Evolutionary conservation across 345 rosid species (phyloP), one percentile per base, ranked within the genome.

Genomic region (Salix viminalis): DNA sequence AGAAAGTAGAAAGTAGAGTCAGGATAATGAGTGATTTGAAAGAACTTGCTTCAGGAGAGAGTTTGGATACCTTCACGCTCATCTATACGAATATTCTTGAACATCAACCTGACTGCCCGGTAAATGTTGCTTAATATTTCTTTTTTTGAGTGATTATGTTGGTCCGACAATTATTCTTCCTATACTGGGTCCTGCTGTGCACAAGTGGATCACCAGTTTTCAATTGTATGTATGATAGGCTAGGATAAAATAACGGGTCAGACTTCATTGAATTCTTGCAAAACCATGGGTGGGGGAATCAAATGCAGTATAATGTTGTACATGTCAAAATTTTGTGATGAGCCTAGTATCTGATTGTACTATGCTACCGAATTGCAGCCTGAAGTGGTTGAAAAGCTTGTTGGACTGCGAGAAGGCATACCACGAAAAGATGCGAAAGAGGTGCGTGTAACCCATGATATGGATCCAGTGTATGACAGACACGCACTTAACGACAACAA

Each of bases 61-160:
- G 98, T 83, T 85, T 96, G 79, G 98, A 96, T 84, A 86, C 93
- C 65, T 96, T 96, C 81, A 91, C 99, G 2, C 97, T 96, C 54
- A 89, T 92, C 75, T 96, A 96, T 77, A 84, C 97, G 36, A 96
- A 93, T 85, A 92, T 96, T 82, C 97, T 96, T 28, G 97, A 96
- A 84, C 97, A 94, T 85, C 99, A 96, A 76, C 97, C 98, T 21
- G 98, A 94, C 82, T 94, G 98, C 83, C 98, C 97, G 91, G 98
- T 96, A 87, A 84, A 69, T 46, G 21, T 36, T 56, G 52, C 60
- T 39, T 46, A 26, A 41, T 62, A 64, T 26, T 24, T 14, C 62
- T 60, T 7, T 30, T 60, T 66, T 26, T 21, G 5, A 2, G 26
- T 77, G 26, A 10, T 39, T 36, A 21, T 70, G 34, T 58, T 30